Conservation (phyloP, 2,329 filamentous ascomycete genomes). For the Hypomyces rosellus region DNA sequence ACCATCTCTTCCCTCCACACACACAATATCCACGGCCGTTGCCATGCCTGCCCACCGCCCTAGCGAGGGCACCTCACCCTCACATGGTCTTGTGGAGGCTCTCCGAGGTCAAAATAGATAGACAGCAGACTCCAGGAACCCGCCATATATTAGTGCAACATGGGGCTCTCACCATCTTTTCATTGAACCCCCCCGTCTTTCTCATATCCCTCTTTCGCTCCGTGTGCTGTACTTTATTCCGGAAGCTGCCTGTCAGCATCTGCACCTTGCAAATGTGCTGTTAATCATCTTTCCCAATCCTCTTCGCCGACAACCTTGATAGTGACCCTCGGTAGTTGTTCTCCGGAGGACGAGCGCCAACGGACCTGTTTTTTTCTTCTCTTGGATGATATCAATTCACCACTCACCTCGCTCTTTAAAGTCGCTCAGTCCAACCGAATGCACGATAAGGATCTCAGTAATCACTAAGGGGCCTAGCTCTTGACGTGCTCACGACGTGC, state of each 20-base stretch:
- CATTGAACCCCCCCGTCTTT: constrained; percentile 7
- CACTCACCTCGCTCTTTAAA: no score
- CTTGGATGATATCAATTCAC: no score
- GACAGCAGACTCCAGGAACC: constrained; percentile 6
- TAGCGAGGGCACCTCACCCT: constrained; percentile 8
- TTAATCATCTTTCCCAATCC: constrained; percentile 3
- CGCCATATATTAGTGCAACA: constrained; percentile 8
- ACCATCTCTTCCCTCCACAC: constrained; percentile 10
- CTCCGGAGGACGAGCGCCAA: no score
- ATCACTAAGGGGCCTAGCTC: no score
- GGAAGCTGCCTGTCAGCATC: neutral
- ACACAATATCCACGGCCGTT: constrained; percentile 6
- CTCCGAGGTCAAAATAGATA: neutral
- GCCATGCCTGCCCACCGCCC: constrained; percentile 10
- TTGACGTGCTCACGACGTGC: no score
- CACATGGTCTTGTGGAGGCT: constrained; percentile 8
- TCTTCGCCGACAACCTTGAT: neutral
- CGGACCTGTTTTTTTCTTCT: no score
- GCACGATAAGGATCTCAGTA: no score
- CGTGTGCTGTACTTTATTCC: neutral
- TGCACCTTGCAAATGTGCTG: constrained; percentile 7
- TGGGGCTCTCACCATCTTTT: constrained; percentile 8
- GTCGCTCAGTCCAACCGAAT: no score
- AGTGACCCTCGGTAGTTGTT: neutral
- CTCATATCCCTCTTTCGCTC: neutral